Evolutionary conservation across 2,329 filamentous ascomycete genomes (phyloP), one percentile per base, ranked within the genome.

Genomic region (Penicillium capsulatum): DNA sequence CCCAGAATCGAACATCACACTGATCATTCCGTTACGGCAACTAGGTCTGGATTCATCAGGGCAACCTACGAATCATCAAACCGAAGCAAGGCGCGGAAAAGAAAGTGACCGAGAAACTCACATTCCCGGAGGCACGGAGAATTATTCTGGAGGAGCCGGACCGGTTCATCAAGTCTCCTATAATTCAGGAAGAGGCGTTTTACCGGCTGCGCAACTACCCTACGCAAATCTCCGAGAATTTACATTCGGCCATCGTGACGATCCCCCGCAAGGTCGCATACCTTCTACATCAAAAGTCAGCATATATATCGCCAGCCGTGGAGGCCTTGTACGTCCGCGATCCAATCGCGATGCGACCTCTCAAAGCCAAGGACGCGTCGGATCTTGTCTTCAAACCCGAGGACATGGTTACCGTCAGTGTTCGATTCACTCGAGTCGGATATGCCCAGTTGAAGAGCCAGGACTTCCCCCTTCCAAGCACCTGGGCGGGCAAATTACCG

Each of bases 311-410:
- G 2, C 81, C 89, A 0, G 89, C 88, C 1, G 79, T 91, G 2
- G 94, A 98, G 64, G 81, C 85, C 1, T 97, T 98, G 64, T 97
- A 97, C 62, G 75, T 95, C 10, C 81, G 92, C 45, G 90, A 97
- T 56, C 83, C 88, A 0, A 74, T 88, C 41, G 75, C 83, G 1
- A 66, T 96, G 30, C 83, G 83, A 39, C 78, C 81, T 1, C 69
- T 95, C 3, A 69, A 81, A 39, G 74, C 75, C 2, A 69, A 75
- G 37, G 71, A 76, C 22, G 63, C 76, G 0, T 67, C 63, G 0
- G 63, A 68, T 0, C 70, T 89, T 2, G 59, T 65, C 2, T 94
- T 98, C 54, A 75, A 81, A 3, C 89, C 89, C 0, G 66, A 75
- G 31, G 91, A 97, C 59, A 77, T 94, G 27, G 84, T 96, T 7